These are phyloP conservation scores for Alternaria metachromatica DNA, from an alignment of 2,329 filamentous ascomycete genomes.

Conservation along the genomic window DNA sequence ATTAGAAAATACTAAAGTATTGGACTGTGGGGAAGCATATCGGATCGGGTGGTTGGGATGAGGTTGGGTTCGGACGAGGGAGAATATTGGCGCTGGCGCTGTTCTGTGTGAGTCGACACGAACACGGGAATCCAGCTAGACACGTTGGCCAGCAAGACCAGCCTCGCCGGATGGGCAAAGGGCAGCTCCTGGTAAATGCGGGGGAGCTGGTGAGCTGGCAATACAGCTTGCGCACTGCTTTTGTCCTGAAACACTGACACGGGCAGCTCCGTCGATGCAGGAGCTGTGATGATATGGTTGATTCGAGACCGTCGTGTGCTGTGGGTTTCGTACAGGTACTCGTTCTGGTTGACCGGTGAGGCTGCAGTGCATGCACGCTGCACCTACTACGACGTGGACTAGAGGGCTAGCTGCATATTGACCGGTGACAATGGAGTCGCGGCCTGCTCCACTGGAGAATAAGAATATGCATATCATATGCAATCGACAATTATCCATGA, in stretches of 20 bases:
- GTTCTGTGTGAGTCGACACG: neutral
- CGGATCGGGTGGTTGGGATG: conserved; percentile 1
- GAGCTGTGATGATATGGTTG: neutral
- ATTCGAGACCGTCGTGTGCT: conserved; percentile 10
- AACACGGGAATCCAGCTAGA: neutral
- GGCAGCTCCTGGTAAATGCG: conserved; percentile 10
- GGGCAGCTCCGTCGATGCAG: conserved; percentile 10
- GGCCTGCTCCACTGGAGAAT: conserved; percentile 25
- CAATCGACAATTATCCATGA: neutral
- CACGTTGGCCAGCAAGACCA: conserved; percentile 4
- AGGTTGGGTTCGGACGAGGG: conserved; percentile 6
- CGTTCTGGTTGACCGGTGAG: conserved; percentile 31
- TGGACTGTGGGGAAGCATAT: conserved; percentile 10
- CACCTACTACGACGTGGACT: conserved; percentile 13
- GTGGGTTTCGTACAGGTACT: conserved; percentile 10
- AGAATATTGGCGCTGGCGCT: neutral
- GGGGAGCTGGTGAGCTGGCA: conserved; percentile 15
- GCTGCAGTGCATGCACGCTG: conserved; percentile 31
- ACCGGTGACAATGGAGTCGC: conserved; percentile 30
- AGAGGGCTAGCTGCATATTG: conserved; percentile 12
- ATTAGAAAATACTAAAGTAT: conserved; percentile 2
- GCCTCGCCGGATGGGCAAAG: neutral
- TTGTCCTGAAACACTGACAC: conserved; percentile 2
- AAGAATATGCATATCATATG: conserved; percentile 14
- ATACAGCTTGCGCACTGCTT: conserved; percentile 12